Evolutionary conservation across 129 eudicot species (phyloP), one percentile per base, ranked within the genome.

Genomic region (Oenanthe sinensis): DNA sequence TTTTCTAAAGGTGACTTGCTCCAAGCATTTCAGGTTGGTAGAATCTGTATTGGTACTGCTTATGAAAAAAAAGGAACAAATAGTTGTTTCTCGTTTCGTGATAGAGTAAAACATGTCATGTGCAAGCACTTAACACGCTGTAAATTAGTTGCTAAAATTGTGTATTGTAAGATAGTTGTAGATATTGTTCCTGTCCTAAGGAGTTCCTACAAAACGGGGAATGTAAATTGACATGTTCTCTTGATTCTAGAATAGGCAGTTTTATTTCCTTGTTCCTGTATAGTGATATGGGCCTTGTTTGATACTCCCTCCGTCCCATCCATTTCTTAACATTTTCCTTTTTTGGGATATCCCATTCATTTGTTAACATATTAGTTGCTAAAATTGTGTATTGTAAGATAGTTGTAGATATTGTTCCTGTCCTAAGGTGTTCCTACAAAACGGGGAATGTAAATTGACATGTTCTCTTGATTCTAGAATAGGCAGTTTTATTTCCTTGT

Each of bases 1-100:
- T 88, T 92, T 86, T 90, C 99, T 4, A 96, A 87, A 89, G 99
- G 99, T 81, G 97, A 96, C 81, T 60, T 92, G 40, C 83, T 81
- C 77, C 94, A 84, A 83, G 99, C 99, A 37, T 96, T 96, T 76
- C 95, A 96, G 97, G 99, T 90, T 65, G 79, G 49, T 49, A 49
- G 50, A 24, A 42, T 6, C 58, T 63, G 16, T 72, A 43, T 7
- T 72, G 11, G 0, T 22, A 40, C 40, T 72, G 52, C 16, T n/a
- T 40, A 43, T 0, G 6, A 71, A 70, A 24, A 70, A 7, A 2
- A 37, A 11, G 45, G 22, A 69, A 37, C 3, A 16, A 19, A 19
- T 52, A 52, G 8, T 69, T 14, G 71, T 37, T 37, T 19, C 13
- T 4, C 20, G 13, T 19, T 22, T 22, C 14, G 4, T 9, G 50